These are phyloP conservation scores for Ceratocystis albifundus DNA, from an alignment of 2,329 filamentous ascomycete genomes.

Conservation along the genomic window DNA sequence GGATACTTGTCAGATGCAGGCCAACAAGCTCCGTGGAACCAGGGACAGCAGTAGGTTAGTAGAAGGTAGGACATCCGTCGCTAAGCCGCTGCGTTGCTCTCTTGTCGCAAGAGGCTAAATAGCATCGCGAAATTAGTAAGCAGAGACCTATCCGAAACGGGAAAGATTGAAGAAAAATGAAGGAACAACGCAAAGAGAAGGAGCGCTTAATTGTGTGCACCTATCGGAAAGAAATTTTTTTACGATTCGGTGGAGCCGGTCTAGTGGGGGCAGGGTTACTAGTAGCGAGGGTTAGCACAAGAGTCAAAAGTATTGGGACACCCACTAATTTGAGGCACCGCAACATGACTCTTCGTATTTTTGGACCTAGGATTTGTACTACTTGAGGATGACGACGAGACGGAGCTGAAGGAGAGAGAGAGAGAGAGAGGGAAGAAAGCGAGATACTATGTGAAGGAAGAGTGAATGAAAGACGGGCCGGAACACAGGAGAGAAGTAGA, in stretches of 20 bases:
- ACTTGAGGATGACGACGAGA: neutral
- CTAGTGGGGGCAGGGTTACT: neutral
- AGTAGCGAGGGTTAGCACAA: neutral
- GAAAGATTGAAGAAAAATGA: neutral
- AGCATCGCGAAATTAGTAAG: neutral
- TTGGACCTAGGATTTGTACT: neutral
- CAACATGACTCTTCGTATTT: neutral
- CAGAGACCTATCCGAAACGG: neutral
- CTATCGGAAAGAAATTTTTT: neutral
- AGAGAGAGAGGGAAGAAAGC: neutral
- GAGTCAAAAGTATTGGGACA: neutral
- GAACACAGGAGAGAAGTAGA: neutral
- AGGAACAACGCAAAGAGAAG: neutral
- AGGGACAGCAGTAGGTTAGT: neutral
- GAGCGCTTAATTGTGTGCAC: neutral
- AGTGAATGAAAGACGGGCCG: neutral
- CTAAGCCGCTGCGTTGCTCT: neutral
- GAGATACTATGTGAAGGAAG: neutral
- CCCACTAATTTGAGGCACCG: neutral
- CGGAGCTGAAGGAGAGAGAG: neutral
- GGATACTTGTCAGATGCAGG: too few species aligned
- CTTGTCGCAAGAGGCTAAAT: constrained; percentile 1
- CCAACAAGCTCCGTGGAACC: neutral
- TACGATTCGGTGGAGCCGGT: neutral
- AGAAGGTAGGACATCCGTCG: neutral